phyloP scores from a whole-genome alignment of 331 rosid species.

The Spiraea crenata region DNA sequence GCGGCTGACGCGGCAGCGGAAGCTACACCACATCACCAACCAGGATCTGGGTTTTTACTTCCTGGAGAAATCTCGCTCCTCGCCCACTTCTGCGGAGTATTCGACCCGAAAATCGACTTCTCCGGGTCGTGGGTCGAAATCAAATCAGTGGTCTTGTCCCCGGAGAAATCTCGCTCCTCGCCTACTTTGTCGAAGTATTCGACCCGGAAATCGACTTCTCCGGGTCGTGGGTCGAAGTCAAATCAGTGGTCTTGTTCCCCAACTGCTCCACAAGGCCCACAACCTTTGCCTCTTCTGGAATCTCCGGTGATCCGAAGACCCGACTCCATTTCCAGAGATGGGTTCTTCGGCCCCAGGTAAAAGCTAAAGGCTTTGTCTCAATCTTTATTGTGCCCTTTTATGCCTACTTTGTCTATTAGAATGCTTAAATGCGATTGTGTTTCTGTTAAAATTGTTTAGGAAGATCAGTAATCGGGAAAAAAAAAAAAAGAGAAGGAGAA shows the following conservation, averaged over 20 bases:
- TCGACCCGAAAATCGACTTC: slow-evolving; percentile 29
- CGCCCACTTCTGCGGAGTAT: slow-evolving; percentile 48
- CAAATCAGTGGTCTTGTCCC: too few relatives aligned
- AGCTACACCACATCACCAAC: slow-evolving; percentile 46
- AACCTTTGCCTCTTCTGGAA: slow-evolving; percentile 65
- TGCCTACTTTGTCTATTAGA: neutral
- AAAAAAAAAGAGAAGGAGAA: too few relatives aligned
- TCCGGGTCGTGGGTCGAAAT: slow-evolving; percentile 16
- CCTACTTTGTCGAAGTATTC: too few relatives aligned
- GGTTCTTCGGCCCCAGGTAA: slow-evolving; percentile 36
- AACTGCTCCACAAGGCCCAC: slow-evolving; percentile 33
- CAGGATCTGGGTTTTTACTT: slow-evolving; percentile 30
- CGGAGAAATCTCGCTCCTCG: too few relatives aligned
- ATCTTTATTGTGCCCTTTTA: too few relatives aligned
- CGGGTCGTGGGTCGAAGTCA: too few relatives aligned
- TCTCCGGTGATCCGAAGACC: slow-evolving; percentile 35
- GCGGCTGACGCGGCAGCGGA: slow-evolving; percentile 66
- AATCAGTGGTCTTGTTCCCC: slow-evolving; percentile 45
- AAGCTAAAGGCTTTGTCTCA: neutral
- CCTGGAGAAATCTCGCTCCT: slow-evolving; percentile 27
- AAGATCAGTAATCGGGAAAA: slow-evolving; percentile 33
- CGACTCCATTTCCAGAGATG: slow-evolving; percentile 20
- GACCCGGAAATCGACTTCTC: too few relatives aligned
- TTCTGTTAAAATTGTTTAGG: slow-evolving; percentile 37
- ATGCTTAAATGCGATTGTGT: neutral